Evolutionary conservation across 2,329 filamentous ascomycete genomes (phyloP).

Genomic region (Iodosphaeria phyllophila): DNA sequence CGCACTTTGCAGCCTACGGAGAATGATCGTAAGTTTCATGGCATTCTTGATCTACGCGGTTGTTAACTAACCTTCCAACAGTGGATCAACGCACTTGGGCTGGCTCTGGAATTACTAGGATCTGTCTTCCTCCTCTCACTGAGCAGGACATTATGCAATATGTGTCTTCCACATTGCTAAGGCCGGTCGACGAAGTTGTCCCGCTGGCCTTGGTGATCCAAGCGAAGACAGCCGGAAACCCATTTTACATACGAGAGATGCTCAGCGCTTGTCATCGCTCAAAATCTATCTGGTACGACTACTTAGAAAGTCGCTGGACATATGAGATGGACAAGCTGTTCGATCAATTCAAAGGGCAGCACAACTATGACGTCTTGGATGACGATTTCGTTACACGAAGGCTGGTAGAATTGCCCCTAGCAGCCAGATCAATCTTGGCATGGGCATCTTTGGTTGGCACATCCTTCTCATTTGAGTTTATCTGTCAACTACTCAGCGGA

Average conservation of each 20-base stretch:
- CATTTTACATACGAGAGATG: conserved; percentile 85
- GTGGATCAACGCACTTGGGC: conserved; percentile 24
- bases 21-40: conserved; percentile 23
- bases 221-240: conserved; percentile 74
- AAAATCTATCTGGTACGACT: conserved; percentile 81
- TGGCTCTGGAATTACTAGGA: conserved; percentile 42
- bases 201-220: conserved; percentile 71
- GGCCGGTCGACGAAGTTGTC: conserved; percentile 50
- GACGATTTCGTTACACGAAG: conserved; percentile 67
- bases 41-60: background rate
- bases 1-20: conserved; percentile 34
- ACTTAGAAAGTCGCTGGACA: conserved; percentile 63
- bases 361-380: conserved; percentile 63
- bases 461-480: conserved; percentile 66
- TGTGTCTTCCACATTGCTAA: conserved; percentile 64
- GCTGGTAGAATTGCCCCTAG: conserved; percentile 54
- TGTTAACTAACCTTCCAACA: background rate
- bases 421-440: conserved; percentile 60
- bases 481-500: conserved; percentile 58
- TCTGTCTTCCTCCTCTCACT: conserved; percentile 53
- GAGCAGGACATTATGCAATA: conserved; percentile 72
- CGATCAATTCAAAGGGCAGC: conserved; percentile 61
- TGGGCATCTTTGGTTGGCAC: conserved; percentile 76
- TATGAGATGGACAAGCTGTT: conserved; percentile 78
- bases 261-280: conserved; percentile 72